Evolutionary conservation across 768 basidiomycete genomes (phyloP).

Genomic region (Exsudoporus frostii): DNA sequence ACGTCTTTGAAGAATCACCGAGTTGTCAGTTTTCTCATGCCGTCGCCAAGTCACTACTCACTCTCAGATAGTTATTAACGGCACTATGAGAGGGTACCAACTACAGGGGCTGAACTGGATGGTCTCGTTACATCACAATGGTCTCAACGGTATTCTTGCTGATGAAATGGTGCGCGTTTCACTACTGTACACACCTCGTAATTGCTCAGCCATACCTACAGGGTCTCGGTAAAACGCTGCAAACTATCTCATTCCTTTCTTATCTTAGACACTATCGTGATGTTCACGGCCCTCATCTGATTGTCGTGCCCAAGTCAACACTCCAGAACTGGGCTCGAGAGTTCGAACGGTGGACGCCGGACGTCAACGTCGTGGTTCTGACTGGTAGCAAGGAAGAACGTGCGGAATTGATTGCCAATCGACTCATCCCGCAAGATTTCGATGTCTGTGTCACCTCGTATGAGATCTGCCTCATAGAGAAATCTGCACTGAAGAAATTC

Average conservation of each 20-base stretch:
- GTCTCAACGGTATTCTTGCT: conserved; percentile 93
- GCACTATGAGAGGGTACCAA: conserved; percentile 91
- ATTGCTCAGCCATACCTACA: conserved; percentile 28
- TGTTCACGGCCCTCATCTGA: conserved; percentile 80
- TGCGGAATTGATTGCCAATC: conserved; percentile 70
- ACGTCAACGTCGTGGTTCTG: conserved; percentile 76
- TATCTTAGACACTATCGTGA: conserved; percentile 86
- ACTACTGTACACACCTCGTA: not conserved
- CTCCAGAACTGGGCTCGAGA: conserved; percentile 97
- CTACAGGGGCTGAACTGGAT: conserved; percentile 97
- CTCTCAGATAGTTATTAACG: conserved; percentile 67
- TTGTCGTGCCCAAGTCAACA: conserved; percentile 98
- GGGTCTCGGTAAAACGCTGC: conserved; percentile 97
- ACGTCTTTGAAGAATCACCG: conserved; percentile 92
- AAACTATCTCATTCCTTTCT: conserved; percentile 95
- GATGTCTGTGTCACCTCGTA: conserved; percentile 95
- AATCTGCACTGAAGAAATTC: conserved; percentile 88
- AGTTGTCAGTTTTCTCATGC: conserved; percentile 53
- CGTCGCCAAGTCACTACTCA: not conserved
- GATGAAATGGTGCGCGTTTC: conserved; percentile 78
- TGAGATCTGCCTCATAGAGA: conserved; percentile 95
- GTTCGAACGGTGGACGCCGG: conserved; percentile 87
- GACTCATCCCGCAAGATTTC: conserved; percentile 84
- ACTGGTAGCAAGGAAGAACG: conserved; percentile 91
- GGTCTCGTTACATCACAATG: conserved; percentile 94